These are phyloP conservation scores for Melampsora larici-populina DNA, from an alignment of 1,284 basidiomycete species.

Conservation along the genomic window DNA sequence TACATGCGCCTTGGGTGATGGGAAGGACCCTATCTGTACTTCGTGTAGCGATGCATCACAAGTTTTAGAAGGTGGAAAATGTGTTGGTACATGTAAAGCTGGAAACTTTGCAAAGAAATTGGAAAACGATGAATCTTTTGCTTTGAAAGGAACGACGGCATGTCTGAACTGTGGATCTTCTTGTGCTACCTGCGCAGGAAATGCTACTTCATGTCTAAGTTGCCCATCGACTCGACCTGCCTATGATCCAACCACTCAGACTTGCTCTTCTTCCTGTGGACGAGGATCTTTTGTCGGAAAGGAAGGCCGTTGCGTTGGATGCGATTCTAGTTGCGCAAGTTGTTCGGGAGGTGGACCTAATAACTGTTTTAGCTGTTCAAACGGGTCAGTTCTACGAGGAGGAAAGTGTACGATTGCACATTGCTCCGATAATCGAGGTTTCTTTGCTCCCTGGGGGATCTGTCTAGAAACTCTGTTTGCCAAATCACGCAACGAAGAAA, in stretches of 20 bases:
- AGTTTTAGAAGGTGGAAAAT: conserved; percentile 8
- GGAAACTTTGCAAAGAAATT: conserved; percentile 17
- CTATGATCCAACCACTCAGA: conserved; percentile 25
- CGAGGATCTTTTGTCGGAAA: conserved; percentile 14
- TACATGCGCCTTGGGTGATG: conserved; percentile 12
- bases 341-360: conserved; percentile 15
- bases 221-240: conserved; percentile 18
- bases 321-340: conserved; percentile 16
- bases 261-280: conserved; percentile 19
- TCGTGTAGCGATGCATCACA: conserved; percentile 2
- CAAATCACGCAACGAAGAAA: neutral
- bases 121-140: conserved; percentile 11
- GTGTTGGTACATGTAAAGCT: conserved; percentile 9
- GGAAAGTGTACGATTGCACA: conserved; percentile 8
- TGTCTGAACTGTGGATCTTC: conserved; percentile 20
- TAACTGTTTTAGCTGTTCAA: conserved; percentile 27
- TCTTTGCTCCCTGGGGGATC: conserved; percentile 12
- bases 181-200: conserved; percentile 16
- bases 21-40: conserved; percentile 1
- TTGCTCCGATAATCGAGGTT: conserved; percentile 1
- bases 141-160: conserved; percentile 11
- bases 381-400: neutral
- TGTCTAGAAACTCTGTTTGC: conserved; percentile 24
- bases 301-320: conserved; percentile 19
- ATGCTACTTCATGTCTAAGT: conserved; percentile 17